Base-by-base conservation (phyloP, 2,329 filamentous ascomycete species). In the Laburnicola sp. region DNA sequence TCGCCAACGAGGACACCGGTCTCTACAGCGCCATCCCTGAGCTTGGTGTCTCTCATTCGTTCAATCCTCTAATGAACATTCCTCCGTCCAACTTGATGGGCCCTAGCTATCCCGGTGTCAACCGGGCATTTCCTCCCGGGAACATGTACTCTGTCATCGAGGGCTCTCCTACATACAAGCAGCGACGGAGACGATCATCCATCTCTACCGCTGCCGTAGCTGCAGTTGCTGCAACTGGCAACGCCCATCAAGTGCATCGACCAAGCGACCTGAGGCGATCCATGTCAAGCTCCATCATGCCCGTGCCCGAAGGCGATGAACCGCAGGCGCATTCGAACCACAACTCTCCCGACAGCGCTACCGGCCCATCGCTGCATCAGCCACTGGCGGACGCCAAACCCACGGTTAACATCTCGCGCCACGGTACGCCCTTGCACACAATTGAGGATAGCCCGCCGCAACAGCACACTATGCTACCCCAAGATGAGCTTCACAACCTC, bases 131-230 rank as follows among this genome's bases (percentile, higher is more conserved):
- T 53, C 90, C 90, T 62, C 78, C 80, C 45, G 88, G 87, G 74
- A 96, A 91, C 71, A 89, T 94, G 62, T 97, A 96, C 79, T 93
- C 91, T 42, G 92, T 96, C 43, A 94, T 97, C 69, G 94, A 99
- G 78, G 94, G 94, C 42, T 99, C 94, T 26, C 94, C 94, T 9
- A 97, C 94, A 32, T 99, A 99, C 79, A 99, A 99, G 83, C 94
- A 97, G 80, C 86, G 94, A 65, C 85, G 94, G 73, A 86, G 94
- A 62, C 88, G 94, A 57, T 97, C 94, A 31, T 97, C 93, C 36
- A 91, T 97, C 57, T 91, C 93, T 23, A 87, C 89, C 9, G 85
- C 87, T 60, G 84, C 91, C 71, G 86, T 88, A 54, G 84, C 87
- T 59, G 84, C 86, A 57, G 83, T 87, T n/a, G 81, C 84, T 40